A percentile compares a stretch with the other conserved stretches of the same genome.
Conservation (phyloP, 1,139 yeast species). For the Saccharomyces hybrid region DNA sequence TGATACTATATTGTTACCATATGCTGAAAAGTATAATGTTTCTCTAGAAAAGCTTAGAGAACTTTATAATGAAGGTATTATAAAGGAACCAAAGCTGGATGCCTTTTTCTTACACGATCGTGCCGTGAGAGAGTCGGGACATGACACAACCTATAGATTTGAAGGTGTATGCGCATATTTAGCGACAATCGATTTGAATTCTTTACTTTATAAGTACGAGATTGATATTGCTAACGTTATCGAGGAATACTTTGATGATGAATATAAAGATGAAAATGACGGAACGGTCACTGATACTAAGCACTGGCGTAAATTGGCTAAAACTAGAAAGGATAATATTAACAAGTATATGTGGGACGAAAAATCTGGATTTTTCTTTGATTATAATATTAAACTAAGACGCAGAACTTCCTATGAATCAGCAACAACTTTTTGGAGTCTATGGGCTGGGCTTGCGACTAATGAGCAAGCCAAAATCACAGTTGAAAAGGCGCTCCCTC, state of each 20-base stretch:
- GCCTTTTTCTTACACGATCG: conserved; percentile 87
- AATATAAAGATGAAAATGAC: conserved; percentile 28
- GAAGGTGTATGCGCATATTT: conserved; percentile 85
- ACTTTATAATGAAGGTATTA: conserved; percentile 57
- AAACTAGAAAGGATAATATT: conserved; percentile 46
- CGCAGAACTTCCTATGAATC: conserved; percentile 65
- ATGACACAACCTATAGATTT: conserved; percentile 84
- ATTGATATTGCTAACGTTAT: conserved; percentile 68
- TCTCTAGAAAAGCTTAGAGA: conserved; percentile 62
- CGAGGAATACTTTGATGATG: conserved; percentile 47
- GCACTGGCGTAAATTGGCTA: conserved; percentile 56
- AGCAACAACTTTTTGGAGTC: conserved; percentile 88
- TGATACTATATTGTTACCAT: conserved; percentile 61
- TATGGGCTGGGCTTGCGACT: conserved; percentile 77
- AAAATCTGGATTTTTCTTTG: conserved; percentile 69
- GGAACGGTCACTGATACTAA: not conserved
- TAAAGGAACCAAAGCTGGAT: conserved; percentile 75
- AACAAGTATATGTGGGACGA: conserved; percentile 82
- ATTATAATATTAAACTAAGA: conserved; percentile 61
- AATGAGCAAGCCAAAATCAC: conserved; percentile 63
- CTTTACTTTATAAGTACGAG: conserved; percentile 85
- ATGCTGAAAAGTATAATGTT: conserved; percentile 53
- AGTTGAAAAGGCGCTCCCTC: conserved; percentile 52
- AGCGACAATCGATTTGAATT: conserved; percentile 86
- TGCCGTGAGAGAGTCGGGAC: conserved; percentile 95